phyloP scores from a whole-genome alignment of 768 basidiomycete species.

The Lyophyllum decastes region DNA sequence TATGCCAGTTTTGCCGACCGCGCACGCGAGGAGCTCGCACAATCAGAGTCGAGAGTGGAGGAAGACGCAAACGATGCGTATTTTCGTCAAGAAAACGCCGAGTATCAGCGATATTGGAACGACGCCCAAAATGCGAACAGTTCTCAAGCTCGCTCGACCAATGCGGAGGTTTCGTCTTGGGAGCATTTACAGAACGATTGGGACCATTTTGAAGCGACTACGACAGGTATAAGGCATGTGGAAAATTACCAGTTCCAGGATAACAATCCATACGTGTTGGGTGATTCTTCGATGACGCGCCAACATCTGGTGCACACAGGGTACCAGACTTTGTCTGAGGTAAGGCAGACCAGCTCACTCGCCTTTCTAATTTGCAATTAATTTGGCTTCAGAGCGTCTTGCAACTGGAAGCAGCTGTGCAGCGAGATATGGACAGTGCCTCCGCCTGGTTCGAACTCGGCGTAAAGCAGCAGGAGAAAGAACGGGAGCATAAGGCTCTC shows the following conservation, averaged over 20 bases:
- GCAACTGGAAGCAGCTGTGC: conserved; percentile 87
- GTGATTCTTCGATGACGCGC: conserved; percentile 57
- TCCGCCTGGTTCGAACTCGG: conserved; percentile 90
- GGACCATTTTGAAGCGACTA: conserved; percentile 80
- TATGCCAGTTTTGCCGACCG: conserved; percentile 7
- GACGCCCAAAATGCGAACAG: conserved; percentile 22
- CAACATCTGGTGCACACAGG: conserved; percentile 41
- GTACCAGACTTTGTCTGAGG: conserved; percentile 42
- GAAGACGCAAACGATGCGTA: conserved; percentile 64
- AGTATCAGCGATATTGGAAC: conserved; percentile 59
- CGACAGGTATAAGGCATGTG: conserved; percentile 60
- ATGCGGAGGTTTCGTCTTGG: conserved; percentile 50
- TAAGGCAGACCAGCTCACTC: conserved; percentile 20
- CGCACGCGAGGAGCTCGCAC: conserved; percentile 3
- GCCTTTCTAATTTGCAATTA: conserved; percentile 16
- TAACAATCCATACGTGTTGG: conserved; percentile 77
- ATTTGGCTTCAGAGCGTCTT: conserved; percentile 66
- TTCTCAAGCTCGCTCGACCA: conserved; percentile 12
- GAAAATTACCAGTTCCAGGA: conserved; percentile 69
- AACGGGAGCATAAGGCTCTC: conserved; percentile 89
- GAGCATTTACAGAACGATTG: conserved; percentile 71
- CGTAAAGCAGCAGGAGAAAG: conserved; percentile 97
- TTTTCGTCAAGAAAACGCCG: conserved; percentile 68
- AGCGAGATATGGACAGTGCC: conserved; percentile 70
- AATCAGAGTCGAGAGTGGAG: background rate